Evolutionary conservation across 75 land plant species (phyloP).

Genomic region (Pinus albicaulis): DNA sequence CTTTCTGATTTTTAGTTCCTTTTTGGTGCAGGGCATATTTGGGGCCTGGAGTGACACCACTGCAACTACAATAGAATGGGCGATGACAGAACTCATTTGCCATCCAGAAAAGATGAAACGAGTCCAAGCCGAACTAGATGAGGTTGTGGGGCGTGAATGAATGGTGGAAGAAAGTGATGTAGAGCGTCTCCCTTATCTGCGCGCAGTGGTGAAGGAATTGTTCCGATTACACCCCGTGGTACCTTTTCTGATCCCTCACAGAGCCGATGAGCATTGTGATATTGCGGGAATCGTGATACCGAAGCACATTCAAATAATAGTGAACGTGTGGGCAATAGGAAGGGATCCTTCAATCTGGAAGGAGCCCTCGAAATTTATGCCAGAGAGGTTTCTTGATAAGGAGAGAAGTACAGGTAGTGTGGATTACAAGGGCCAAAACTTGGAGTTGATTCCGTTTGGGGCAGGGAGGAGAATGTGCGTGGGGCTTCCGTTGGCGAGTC

Average conservation of each 20-base stretch:
- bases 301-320: neutral
- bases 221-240: constrained; percentile 18
- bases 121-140: too few relatives aligned
- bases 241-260: constrained; percentile 19
- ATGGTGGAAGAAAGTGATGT: too few relatives aligned
- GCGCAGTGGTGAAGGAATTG: constrained; percentile 4
- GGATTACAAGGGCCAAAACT: constrained; percentile 6
- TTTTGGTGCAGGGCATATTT: neutral
- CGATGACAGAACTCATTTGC: neutral
- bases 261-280: neutral
- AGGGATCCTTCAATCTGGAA: constrained; percentile 24
- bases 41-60: neutral
- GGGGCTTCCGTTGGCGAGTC: constrained; percentile 11
- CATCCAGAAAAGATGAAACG: too few relatives aligned
- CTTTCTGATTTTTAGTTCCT: neutral
- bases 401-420: constrained; percentile 5
- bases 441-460: constrained; percentile 18
- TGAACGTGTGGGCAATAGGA: constrained; percentile 28
- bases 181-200: neutral
- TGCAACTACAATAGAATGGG: neutral
- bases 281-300: constrained; percentile 27
- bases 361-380: constrained; percentile 14
- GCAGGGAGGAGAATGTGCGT: constrained; percentile 17
- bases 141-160: neutral
- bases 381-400: constrained; percentile 15